Evolutionary conservation across 306 rosid genomes (phyloP).

Genomic region (Dalbergia oliveri): DNA sequence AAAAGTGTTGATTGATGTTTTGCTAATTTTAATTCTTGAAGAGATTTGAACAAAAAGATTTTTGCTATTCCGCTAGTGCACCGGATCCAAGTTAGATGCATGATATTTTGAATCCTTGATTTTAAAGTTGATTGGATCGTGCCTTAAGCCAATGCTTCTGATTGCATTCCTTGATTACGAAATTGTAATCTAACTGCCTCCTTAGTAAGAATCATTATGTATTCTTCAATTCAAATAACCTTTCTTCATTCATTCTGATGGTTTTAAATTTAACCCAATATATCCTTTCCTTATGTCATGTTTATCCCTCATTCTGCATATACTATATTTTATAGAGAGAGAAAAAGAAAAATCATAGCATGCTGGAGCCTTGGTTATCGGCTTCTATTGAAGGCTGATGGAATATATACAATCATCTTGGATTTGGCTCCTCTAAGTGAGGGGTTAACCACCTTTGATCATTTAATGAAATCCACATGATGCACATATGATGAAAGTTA

Average conservation of each 20-base stretch:
- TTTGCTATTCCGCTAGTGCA: too few species aligned
- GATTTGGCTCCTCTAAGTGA: too few species aligned
- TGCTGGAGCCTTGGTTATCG: background rate
- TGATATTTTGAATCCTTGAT: background rate
- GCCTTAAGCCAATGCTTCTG: background rate
- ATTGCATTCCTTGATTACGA: slow-evolving; percentile 33
- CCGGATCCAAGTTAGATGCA: too few species aligned
- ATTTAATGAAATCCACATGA: too few species aligned
- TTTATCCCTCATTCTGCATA: background rate
- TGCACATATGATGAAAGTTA: too few species aligned
- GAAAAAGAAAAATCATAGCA: background rate
- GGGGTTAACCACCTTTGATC: too few species aligned
- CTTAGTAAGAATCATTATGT: background rate
- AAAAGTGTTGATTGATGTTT: too few species aligned
- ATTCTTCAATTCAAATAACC: background rate
- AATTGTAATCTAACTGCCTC: background rate
- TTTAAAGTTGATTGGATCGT: background rate
- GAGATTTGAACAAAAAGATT: too few species aligned
- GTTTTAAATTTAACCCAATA: slow-evolving; percentile 7
- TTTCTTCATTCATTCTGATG: slow-evolving; percentile 1
- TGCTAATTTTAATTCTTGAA: too few species aligned
- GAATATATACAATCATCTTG: too few species aligned
- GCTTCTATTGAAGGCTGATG: background rate
- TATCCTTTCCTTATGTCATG: background rate
- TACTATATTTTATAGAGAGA: background rate